phyloP scores from a whole-genome alignment of 352 stramenopile genomes.

The Hyaloperonospora brassicae region DNA sequence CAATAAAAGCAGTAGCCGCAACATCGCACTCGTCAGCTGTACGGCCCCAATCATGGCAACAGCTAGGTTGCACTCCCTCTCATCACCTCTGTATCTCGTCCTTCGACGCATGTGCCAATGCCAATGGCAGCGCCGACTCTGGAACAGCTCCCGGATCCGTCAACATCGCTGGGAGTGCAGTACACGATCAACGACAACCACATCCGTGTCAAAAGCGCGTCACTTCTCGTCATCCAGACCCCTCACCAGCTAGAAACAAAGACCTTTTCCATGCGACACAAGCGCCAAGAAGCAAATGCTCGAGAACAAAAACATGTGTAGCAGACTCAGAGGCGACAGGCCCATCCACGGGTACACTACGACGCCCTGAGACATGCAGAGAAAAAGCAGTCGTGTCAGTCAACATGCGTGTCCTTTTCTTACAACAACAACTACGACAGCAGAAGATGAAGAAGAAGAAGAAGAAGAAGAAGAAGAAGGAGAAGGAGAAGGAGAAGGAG shows the following conservation, averaged over 20 bases:
- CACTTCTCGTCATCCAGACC: too few relatives aligned
- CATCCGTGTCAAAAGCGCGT: constrained; percentile 3
- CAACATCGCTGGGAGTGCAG: constrained; percentile 85
- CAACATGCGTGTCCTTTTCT: too few relatives aligned
- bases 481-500: background rate
- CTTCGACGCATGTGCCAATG: constrained; percentile 62
- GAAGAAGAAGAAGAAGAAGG: constrained; percentile 7
- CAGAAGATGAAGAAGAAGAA: too few relatives aligned
- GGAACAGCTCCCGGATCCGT: constrained; percentile 96
- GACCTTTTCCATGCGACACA: constrained; percentile 90
- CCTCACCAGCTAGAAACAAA: background rate
- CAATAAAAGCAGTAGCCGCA: constrained; percentile 15
- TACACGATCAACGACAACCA: constrained; percentile 3
- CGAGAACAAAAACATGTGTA: constrained; percentile 67
- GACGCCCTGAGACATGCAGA: constrained; percentile 39
- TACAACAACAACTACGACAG: background rate
- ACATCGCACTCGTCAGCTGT: too few relatives aligned
- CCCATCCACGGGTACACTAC: constrained; percentile 89
- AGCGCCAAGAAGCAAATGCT: constrained; percentile 84
- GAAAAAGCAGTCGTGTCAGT: too few relatives aligned
- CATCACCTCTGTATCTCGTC: constrained; percentile 59
- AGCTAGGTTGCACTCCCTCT: background rate
- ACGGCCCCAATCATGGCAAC: background rate
- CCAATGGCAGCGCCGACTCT: constrained; percentile 86
- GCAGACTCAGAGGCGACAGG: constrained; percentile 49